Conservation (phyloP, 1,284 basidiomycete species). For the Fomitopsis palustris region DNA sequence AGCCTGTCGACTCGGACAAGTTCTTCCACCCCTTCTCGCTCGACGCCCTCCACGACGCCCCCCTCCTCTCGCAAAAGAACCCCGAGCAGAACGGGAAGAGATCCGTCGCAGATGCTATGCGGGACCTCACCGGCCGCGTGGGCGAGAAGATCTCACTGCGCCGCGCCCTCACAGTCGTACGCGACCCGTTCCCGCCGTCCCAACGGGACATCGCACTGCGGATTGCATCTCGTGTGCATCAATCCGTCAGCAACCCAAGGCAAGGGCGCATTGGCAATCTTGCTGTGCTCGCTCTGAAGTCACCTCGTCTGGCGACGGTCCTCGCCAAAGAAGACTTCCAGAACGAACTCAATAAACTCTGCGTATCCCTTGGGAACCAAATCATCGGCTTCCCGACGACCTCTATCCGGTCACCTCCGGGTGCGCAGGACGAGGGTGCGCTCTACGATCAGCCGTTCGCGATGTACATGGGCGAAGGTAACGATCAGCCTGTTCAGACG, state of each 20-base stretch:
- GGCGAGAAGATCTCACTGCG: slow-evolving; percentile 88
- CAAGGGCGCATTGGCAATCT: slow-evolving; percentile 74
- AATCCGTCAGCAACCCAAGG: slow-evolving; percentile 34
- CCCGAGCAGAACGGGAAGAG: slow-evolving; percentile 15
- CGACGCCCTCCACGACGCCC: slow-evolving; percentile 62
- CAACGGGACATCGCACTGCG: slow-evolving; percentile 48
- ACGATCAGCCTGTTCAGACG: slow-evolving; percentile 55
- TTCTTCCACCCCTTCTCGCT: slow-evolving; percentile 43
- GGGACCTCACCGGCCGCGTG: slow-evolving; percentile 78
- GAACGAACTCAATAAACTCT: slow-evolving; percentile 59
- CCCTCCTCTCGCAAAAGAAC: slow-evolving; percentile 48
- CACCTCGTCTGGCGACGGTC: slow-evolving; percentile 39
- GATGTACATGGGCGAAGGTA: slow-evolving; percentile 56
- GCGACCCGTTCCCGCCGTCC: slow-evolving; percentile 45
- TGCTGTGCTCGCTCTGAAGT: slow-evolving; percentile 59
- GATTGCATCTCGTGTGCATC: slow-evolving; percentile 81
- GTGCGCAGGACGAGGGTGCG: slow-evolving; percentile 51
- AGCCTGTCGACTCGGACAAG: slow-evolving; percentile 38
- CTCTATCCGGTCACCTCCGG: slow-evolving; percentile 41
- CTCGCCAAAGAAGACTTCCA: slow-evolving; percentile 42
- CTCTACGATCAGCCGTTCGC: slow-evolving; percentile 83
- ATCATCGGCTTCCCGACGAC: slow-evolving; percentile 82
- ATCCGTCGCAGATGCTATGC: slow-evolving; percentile 76
- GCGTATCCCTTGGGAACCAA: slow-evolving; percentile 79
- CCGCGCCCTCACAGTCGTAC: slow-evolving; percentile 71